phyloP scores from a whole-genome alignment of 1,284 basidiomycete genomes.

The Butyriboletus appendiculatus region DNA sequence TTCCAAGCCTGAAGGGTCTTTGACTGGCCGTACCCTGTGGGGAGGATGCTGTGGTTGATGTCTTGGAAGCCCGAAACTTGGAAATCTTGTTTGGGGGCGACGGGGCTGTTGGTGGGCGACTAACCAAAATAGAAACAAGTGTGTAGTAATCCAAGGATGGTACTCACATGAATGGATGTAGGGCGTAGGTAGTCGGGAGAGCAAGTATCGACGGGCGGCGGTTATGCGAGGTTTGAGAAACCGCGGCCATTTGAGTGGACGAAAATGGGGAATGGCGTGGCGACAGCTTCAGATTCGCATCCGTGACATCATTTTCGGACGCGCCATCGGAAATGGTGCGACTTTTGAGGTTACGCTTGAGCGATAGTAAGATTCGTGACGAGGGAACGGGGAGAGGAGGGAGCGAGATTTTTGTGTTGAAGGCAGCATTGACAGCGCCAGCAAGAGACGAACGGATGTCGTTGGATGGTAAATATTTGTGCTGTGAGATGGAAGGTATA shows the following conservation, averaged over 20 bases:
- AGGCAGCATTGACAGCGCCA: conserved; percentile 47
- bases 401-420: conserved; percentile 39
- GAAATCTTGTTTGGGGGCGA: conserved; percentile 20
- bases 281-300: background rate
- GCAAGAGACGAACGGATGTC: conserved; percentile 38
- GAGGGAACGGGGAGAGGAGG: conserved; percentile 21
- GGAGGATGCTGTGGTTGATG: conserved; percentile 5
- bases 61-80: conserved; percentile 13
- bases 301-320: background rate
- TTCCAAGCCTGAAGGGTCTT: conserved; percentile 62
- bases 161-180: conserved; percentile 26
- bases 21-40: background rate
- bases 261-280: conserved; percentile 2
- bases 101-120: conserved; percentile 20
- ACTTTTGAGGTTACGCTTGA: conserved; percentile 26
- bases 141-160: background rate
- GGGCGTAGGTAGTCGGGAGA: conserved; percentile 13
- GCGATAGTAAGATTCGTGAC: conserved; percentile 22
- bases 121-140: conserved; percentile 4
- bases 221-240: conserved; percentile 2
- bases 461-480: conserved; percentile 25
- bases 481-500: conserved; percentile 22
- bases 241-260: background rate
- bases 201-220: conserved; percentile 12
- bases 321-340: background rate